phyloP scores from a whole-genome alignment of 2,329 filamentous ascomycete species.

The Colletotrichum tropicale region DNA sequence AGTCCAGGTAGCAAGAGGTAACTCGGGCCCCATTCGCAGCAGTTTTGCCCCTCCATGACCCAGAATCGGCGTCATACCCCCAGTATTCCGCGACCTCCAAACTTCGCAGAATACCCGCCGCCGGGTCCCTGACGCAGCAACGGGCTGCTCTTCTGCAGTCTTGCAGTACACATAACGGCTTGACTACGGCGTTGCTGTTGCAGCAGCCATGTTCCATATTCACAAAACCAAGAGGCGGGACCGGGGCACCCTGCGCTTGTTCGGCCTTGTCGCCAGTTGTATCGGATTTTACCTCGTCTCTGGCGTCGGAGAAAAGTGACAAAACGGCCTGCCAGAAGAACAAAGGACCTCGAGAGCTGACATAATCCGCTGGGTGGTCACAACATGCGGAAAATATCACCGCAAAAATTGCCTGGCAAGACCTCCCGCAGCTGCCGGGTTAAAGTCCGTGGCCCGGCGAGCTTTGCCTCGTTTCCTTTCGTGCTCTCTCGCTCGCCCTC shows the following conservation, averaged over 20 bases:
- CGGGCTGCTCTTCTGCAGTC: background rate
- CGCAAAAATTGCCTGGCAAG: background rate
- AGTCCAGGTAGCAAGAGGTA: background rate
- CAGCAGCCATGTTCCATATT: background rate
- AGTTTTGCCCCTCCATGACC: slow-evolving; percentile 15
- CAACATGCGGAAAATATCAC: background rate
- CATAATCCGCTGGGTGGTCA: background rate
- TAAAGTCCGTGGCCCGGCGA: background rate
- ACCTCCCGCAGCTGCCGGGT: background rate
- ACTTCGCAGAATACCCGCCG: background rate
- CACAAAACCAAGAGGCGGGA: background rate
- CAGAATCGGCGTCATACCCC: slow-evolving; percentile 20
- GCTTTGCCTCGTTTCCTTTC: background rate
- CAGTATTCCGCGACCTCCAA: background rate
- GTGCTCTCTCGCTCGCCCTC: background rate
- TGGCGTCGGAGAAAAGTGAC: background rate
- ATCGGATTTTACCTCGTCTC: slow-evolving; percentile 1
- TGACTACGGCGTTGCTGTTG: background rate
- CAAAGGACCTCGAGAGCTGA: background rate
- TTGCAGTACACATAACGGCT: background rate
- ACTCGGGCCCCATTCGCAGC: background rate
- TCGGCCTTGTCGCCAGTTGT: background rate
- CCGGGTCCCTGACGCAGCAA: background rate
- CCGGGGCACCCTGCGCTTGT: background rate
- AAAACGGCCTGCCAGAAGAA: background rate